phyloP scores from a whole-genome alignment of 208 protist genomes.

The Leishmania arabica region DNA sequence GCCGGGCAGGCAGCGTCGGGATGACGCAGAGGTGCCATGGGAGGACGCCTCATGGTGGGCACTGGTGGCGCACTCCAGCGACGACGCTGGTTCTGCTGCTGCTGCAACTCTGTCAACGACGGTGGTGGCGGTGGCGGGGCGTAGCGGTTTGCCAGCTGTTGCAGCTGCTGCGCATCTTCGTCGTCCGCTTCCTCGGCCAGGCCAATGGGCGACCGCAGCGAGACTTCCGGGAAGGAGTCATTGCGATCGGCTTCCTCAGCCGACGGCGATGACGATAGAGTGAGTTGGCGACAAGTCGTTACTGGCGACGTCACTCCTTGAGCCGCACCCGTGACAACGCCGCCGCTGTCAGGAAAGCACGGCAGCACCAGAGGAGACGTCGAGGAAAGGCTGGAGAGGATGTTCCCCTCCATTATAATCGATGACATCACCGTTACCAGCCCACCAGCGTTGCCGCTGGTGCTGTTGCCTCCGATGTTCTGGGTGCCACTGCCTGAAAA shows the following conservation, averaged over 20 bases:
- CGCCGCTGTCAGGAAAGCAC: neutral
- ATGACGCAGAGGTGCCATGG: slow-evolving; percentile 17
- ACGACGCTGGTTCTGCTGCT: slow-evolving; percentile 10
- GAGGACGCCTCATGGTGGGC: slow-evolving; percentile 31
- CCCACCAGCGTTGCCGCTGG: neutral
- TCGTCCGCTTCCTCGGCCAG: neutral
- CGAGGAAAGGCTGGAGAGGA: slow-evolving; percentile 4
- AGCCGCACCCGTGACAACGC: neutral
- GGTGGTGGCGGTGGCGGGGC: slow-evolving; percentile 6
- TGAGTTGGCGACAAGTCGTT: slow-evolving; percentile 8
- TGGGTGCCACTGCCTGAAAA: neutral
- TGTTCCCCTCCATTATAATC: neutral
- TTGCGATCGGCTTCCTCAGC: slow-evolving; percentile 4
- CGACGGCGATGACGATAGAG: slow-evolving; percentile 21
- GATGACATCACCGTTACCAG: neutral
- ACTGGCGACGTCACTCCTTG: neutral
- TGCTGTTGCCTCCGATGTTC: neutral
- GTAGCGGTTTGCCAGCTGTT: slow-evolving; percentile 1
- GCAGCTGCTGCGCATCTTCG: neutral
- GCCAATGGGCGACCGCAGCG: neutral
- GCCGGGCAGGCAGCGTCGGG: neutral
- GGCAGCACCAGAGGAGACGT: neutral
- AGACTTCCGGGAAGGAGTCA: neutral
- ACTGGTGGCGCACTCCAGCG: slow-evolving; percentile 28
- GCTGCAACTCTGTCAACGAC: slow-evolving; percentile 19